These are phyloP conservation scores for Yarrowia deformans DNA, from an alignment of 805 yeast genomes.

Conservation along the genomic window DNA sequence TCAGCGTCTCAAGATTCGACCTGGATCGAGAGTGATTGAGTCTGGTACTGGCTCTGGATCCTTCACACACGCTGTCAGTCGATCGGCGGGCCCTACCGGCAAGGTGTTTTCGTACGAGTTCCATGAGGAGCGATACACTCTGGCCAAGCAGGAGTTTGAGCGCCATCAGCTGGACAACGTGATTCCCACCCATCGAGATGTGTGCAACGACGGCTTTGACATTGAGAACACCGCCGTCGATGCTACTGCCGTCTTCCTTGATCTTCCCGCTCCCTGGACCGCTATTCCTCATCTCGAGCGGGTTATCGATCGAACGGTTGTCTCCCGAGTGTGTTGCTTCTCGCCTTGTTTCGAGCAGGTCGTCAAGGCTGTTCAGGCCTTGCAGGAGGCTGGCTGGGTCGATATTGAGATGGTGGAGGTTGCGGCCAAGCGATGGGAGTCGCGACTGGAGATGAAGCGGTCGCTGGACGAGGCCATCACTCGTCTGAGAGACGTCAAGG, in stretches of 20 bases:
- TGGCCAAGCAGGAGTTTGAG: constrained; percentile 78
- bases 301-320: constrained; percentile 62
- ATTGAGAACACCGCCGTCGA: constrained; percentile 53
- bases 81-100: constrained; percentile 72
- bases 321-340: constrained; percentile 86
- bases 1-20: constrained; percentile 75
- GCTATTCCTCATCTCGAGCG: constrained; percentile 78
- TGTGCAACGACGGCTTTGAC: constrained; percentile 84
- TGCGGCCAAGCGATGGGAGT: constrained; percentile 84
- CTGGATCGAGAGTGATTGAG: constrained; percentile 84
- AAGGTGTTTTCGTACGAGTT: constrained; percentile 85
- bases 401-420: constrained; percentile 92
- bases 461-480: constrained; percentile 79
- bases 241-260: constrained; percentile 83
- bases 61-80: constrained; percentile 88
- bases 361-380: constrained; percentile 77
- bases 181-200: constrained; percentile 87
- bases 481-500: constrained; percentile 79
- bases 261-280: constrained; percentile 96
- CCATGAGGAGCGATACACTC: constrained; percentile 80
- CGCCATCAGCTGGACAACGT: constrained; percentile 71
- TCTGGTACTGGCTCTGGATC: constrained; percentile 99
- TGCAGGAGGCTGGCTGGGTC: constrained; percentile 81
- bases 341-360: constrained; percentile 99
- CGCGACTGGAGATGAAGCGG: constrained; percentile 86